phyloP scores from a whole-genome alignment of 306 rosid genomes.

The Luffa acutangula region DNA sequence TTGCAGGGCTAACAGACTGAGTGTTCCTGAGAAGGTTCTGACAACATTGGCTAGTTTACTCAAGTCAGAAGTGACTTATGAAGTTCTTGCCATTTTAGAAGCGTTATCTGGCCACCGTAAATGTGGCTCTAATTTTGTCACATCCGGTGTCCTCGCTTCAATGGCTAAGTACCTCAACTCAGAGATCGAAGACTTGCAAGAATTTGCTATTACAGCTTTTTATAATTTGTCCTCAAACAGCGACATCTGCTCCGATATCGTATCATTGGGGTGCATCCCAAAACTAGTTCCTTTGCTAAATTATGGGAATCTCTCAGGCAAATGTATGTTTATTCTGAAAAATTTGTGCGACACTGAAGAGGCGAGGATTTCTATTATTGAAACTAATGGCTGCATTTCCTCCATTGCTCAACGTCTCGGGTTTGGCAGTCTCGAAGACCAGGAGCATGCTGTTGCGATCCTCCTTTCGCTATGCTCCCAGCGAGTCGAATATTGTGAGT shows the following conservation, averaged over 20 bases:
- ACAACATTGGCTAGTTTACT: slow-evolving; percentile 41
- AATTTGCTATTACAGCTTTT: slow-evolving; percentile 33
- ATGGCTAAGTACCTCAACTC: slow-evolving; percentile 43
- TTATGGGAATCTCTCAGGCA: slow-evolving; percentile 25
- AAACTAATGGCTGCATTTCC: slow-evolving; percentile 70
- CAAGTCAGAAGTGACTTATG: slow-evolving; percentile 43
- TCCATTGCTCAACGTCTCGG: slow-evolving; percentile 48
- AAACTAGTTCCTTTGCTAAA: slow-evolving; percentile 47
- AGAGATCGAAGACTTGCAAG: slow-evolving; percentile 32
- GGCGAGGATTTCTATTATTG: slow-evolving; percentile 44
- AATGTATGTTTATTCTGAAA: slow-evolving; percentile 44
- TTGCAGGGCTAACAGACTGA: slow-evolving; percentile 37
- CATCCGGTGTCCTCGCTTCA: slow-evolving; percentile 41
- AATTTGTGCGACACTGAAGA: slow-evolving; percentile 46
- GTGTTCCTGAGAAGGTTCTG: slow-evolving; percentile 37
- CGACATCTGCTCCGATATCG: slow-evolving; percentile 32
- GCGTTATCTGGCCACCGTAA: slow-evolving; percentile 37
- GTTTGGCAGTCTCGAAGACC: slow-evolving; percentile 40
- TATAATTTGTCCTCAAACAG: slow-evolving; percentile 40
- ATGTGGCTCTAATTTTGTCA: slow-evolving; percentile 28
- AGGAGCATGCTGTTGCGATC: slow-evolving; percentile 63
- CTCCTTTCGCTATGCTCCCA: slow-evolving; percentile 67
- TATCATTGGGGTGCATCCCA: slow-evolving; percentile 46
- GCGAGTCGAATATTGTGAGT: slow-evolving; percentile 39
- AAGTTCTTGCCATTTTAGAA: slow-evolving; percentile 60